A percentile compares a stretch with the other conserved stretches of the same genome.
Conservation (phyloP, 1,284 basidiomycete genomes). For the Ustilago bromivora region DNA sequence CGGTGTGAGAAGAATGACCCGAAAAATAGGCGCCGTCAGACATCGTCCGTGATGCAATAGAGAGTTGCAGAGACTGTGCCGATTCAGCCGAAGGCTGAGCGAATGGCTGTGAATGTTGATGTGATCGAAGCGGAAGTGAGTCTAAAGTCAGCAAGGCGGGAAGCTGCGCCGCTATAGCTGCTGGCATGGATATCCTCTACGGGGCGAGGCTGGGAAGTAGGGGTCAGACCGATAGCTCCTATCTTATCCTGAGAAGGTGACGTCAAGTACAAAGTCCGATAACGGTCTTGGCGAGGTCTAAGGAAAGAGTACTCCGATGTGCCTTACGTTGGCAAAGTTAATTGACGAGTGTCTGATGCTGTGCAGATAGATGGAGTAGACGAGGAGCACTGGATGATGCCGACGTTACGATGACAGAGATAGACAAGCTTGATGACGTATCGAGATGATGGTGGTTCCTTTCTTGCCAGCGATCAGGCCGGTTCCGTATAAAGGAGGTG, state of each 20-base stretch:
- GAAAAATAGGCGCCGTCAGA: conserved; percentile 27
- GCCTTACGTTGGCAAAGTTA: background rate
- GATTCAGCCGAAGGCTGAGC: conserved; percentile 1
- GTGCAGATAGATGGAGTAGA: conserved; percentile 24
- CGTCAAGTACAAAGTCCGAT: background rate
- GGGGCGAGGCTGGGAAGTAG: background rate
- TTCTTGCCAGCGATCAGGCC: conserved; percentile 21
- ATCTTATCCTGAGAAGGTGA: background rate
- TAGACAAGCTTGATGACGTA: background rate
- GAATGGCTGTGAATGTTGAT: background rate
- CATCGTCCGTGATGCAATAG: conserved; percentile 26
- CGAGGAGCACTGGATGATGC: background rate
- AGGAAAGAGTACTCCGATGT: background rate
- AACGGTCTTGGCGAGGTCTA: background rate
- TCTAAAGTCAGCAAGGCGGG: conserved; percentile 2
- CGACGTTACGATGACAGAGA: background rate
- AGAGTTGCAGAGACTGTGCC: background rate
- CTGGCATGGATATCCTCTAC: conserved; percentile 15
- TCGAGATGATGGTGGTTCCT: background rate
- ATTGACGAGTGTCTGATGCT: background rate
- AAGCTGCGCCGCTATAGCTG: conserved; percentile 6
- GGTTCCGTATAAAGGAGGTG: background rate
- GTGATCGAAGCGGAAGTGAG: conserved; percentile 6
- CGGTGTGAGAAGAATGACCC: conserved; percentile 16
- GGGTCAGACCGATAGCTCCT: background rate